Conservation (phyloP, 768 basidiomycete genomes). For the Gymnopilus dilepis region DNA sequence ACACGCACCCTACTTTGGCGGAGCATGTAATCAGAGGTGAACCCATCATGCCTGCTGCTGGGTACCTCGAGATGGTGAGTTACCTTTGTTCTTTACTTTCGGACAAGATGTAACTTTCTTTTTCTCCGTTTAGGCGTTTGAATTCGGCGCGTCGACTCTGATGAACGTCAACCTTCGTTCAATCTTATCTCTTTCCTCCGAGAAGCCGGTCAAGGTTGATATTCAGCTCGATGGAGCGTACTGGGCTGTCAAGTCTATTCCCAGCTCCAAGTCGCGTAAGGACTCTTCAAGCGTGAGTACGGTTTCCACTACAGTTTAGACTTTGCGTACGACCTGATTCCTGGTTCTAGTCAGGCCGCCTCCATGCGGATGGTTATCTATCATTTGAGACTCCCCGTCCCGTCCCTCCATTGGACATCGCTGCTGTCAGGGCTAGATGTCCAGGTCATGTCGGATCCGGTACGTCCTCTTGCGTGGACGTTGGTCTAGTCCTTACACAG, state of each 20-base stretch:
- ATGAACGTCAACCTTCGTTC: conserved; percentile 27
- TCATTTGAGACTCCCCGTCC: conserved; percentile 17
- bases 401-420: conserved; percentile 16
- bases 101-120: background rate
- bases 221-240: conserved; percentile 21
- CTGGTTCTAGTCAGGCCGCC: conserved; percentile 11
- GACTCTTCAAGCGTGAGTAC: conserved; percentile 2
- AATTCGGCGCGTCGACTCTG: conserved; percentile 35
- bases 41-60: conserved; percentile 52
- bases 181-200: conserved; percentile 25
- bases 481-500: background rate
- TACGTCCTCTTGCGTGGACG: background rate
- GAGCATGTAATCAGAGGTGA: conserved; percentile 51
- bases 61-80: conserved; percentile 45
- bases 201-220: conserved; percentile 25
- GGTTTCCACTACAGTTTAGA: no score
- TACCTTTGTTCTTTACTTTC: background rate
- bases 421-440: conserved; percentile 20
- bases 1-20: conserved; percentile 45
- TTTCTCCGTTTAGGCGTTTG: conserved; percentile 36
- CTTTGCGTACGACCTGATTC: background rate
- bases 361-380: conserved; percentile 30
- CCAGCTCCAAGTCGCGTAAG: conserved; percentile 15
- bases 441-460: conserved; percentile 12
- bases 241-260: conserved; percentile 33